Conservation (phyloP, 106 monocot species). For the Triglochin maritima region DNA sequence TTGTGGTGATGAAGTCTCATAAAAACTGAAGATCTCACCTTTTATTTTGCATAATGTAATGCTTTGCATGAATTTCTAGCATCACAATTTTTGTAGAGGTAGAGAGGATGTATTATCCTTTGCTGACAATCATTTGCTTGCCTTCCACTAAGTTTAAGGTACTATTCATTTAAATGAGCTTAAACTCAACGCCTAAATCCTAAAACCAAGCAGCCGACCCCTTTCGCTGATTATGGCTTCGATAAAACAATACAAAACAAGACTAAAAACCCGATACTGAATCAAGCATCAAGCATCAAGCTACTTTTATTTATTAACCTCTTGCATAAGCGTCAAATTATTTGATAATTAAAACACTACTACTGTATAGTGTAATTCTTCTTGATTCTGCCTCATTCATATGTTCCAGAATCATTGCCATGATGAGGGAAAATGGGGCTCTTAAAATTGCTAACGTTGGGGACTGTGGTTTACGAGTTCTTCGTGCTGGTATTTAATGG, state of each 20-base stretch:
- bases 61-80: too few species aligned
- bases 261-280: neutral
- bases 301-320: neutral
- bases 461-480: constrained; percentile 78
- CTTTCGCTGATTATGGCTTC: neutral
- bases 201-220: too few species aligned
- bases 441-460: constrained; percentile 84
- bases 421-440: constrained; percentile 67
- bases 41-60: too few species aligned
- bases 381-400: neutral
- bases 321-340: neutral
- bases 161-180: too few species aligned
- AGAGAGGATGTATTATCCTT: too few species aligned
- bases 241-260: neutral
- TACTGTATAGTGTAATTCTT: neutral
- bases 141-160: too few species aligned
- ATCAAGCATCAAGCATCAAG: neutral
- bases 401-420: constrained; percentile 52
- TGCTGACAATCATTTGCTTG: too few species aligned
- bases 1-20: neutral
- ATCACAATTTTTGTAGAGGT: too few species aligned
- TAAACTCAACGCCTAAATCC: too few species aligned
- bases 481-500: constrained; percentile 45
- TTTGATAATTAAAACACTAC: too few species aligned
- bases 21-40: too few species aligned